A percentile compares a stretch with the other conserved stretches of the same genome.
Evolutionary conservation across 352 stramenopile genomes (phyloP).

Genomic region (Lagenidium sp.): DNA sequence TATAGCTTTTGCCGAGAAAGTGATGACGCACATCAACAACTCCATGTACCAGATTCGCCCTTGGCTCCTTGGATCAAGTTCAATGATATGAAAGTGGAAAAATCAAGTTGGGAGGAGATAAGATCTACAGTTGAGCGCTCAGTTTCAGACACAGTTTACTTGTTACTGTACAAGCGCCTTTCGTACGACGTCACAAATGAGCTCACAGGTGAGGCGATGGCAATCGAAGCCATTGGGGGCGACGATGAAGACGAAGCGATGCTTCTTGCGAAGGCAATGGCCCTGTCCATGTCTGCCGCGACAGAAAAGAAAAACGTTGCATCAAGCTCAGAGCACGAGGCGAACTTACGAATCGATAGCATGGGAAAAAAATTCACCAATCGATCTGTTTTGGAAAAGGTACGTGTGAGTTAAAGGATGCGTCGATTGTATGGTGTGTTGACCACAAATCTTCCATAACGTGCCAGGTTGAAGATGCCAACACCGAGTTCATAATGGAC

Average conservation of each 20-base stretch:
- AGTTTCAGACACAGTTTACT: constrained; percentile 83
- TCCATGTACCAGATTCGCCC: constrained; percentile 73
- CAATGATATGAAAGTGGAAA: constrained; percentile 81
- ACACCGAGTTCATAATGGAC: constrained; percentile 45
- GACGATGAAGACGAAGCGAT: constrained; percentile 75
- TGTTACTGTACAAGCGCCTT: constrained; percentile 86
- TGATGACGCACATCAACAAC: constrained; percentile 47
- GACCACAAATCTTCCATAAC: too few species aligned
- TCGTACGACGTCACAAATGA: constrained; percentile 24
- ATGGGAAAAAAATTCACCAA: too few species aligned
- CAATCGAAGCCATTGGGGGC: constrained; percentile 14
- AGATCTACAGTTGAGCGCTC: constrained; percentile 64
- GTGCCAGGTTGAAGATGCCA: constrained; percentile 59
- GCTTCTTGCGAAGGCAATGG: constrained; percentile 83
- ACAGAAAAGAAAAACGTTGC: constrained; percentile 35
- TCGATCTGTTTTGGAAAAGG: constrained; percentile 45
- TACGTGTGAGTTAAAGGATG: too few species aligned
- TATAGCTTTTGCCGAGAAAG: constrained; percentile 86
- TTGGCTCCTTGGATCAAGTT: constrained; percentile 88
- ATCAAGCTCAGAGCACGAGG: too few species aligned
- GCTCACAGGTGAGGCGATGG: constrained; percentile 9
- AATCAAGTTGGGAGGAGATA: constrained; percentile 78
- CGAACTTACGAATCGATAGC: too few species aligned
- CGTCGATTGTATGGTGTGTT: too few species aligned
- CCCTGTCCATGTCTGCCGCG: constrained; percentile 78